phyloP scores from a whole-genome alignment of 2,329 filamentous ascomycete genomes.

The Bipolaris cookei region DNA sequence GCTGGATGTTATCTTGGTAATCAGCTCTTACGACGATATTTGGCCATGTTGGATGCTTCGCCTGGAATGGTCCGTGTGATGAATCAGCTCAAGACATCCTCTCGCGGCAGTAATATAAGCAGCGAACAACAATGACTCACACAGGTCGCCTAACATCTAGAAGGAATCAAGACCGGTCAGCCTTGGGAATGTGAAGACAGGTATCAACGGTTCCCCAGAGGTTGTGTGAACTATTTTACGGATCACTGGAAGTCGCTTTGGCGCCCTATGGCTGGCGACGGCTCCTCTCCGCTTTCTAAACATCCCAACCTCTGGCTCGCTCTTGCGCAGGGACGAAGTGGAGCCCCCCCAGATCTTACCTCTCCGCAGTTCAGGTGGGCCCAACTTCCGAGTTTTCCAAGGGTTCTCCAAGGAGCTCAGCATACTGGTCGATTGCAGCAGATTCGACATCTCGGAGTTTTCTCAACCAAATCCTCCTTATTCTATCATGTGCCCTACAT shows the following conservation, averaged over 20 bases:
- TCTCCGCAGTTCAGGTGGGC: conserved; percentile 12
- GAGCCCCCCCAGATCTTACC: conserved; percentile 24
- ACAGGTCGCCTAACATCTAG: neutral
- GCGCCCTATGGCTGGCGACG: neutral
- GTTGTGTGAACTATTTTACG: neutral
- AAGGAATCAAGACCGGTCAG: neutral
- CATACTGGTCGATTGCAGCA: neutral
- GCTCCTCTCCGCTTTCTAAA: neutral
- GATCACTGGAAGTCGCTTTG: neutral
- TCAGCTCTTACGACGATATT: neutral
- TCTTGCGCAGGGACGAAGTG: conserved; percentile 30
- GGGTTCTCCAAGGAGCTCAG: neutral
- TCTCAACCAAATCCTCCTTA: neutral
- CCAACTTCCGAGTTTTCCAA: conserved; percentile 5
- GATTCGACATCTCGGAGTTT: neutral
- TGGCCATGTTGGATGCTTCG: neutral
- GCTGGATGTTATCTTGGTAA: neutral
- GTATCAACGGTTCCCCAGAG: neutral
- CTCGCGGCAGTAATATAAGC: neutral
- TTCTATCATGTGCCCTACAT: neutral
- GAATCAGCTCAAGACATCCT: neutral
- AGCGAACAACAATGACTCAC: neutral
- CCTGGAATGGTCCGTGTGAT: neutral
- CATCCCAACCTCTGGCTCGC: conserved; percentile 7
- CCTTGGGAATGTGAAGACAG: neutral